Evolutionary conservation across 192 early-diverging fungal species (phyloP).

Genomic region (Backusella westeae): DNA sequence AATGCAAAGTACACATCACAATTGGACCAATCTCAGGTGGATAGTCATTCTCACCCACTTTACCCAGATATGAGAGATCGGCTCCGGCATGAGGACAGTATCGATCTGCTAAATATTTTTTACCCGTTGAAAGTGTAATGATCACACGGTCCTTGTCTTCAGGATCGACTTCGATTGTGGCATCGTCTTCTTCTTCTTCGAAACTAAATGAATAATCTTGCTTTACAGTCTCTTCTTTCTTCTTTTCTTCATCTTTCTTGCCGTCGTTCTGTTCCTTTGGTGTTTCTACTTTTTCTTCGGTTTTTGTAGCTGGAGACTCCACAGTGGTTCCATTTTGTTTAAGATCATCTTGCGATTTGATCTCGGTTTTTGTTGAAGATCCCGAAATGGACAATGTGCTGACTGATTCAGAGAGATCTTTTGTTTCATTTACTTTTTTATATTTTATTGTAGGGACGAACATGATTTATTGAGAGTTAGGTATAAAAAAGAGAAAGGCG

Average conservation of each 20-base stretch:
- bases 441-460: conserved; percentile 32
- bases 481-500: background rate
- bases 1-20: conserved; percentile 33
- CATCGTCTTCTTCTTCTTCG: conserved; percentile 11
- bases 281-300: background rate
- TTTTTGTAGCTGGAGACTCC: background rate
- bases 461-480: background rate
- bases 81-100: conserved; percentile 42
- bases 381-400: background rate
- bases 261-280: background rate
- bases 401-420: background rate
- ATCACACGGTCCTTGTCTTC: conserved; percentile 30
- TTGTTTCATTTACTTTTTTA: background rate
- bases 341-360: background rate
- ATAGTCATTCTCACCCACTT: conserved; percentile 29
- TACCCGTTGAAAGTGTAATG: conserved; percentile 33
- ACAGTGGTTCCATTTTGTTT: background rate
- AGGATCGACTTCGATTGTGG: conserved; percentile 26
- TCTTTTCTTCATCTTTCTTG: background rate
- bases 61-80: conserved; percentile 24
- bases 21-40: conserved; percentile 39
- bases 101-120: conserved; percentile 31
- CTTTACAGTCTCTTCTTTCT: background rate
- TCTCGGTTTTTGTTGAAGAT: background rate
- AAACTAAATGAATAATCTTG: conserved; percentile 2